Base-by-base conservation (phyloP, 2,329 filamentous ascomycete species). In the Aspergillus aculeatus region DNA sequence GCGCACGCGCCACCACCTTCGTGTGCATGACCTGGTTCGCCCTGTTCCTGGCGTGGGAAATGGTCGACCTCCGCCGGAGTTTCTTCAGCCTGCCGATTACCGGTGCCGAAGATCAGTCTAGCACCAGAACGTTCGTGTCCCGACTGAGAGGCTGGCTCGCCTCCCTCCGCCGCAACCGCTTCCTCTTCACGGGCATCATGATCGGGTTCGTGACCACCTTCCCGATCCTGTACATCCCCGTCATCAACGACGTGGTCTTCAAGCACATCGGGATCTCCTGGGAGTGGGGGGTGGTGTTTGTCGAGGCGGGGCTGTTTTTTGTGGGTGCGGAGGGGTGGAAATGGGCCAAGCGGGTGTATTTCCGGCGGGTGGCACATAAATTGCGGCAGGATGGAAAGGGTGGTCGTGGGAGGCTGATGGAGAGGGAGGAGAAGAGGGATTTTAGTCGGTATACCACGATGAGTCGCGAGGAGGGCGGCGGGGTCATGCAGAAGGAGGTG, bases 1-100 rank as follows among this genome's bases (percentile, higher is more conserved):
- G 86, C 19, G 89, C 89, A 0, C 86, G 89, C 14, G 87, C 88
- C 0, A 90, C 89, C 0, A 89, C 86, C 4, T 92, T 92, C 69
- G 88, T 87, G 32, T 89, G 85, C 65, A 81, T 92, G 55, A 92
- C 89, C 0, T 92, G 89, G 89, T 89, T 88, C 66, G 87, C 88
- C 0, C 82, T 92, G 19, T 90, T 92, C 78, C 80, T 91, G 5
- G 89, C 90, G 0, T 92, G 89, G 89, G 89, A 92, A 73, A 89
- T 91, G 83, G 82, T 91, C 61, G 83, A 90, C 68, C 83, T 89
- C 76, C 86, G 89, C 23, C 84, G 87, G 48, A 88, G 84, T 7
- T 90, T 92, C 79, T 92, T 92, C 83, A 3, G 19, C 38, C 4
- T 21, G 23, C n/a, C 9, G 4, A 10, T 11, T 24, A 5, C 26